Evolutionary conservation across 169 alveolate species (phyloP).

Genomic region (Toxoplasma gondii): DNA sequence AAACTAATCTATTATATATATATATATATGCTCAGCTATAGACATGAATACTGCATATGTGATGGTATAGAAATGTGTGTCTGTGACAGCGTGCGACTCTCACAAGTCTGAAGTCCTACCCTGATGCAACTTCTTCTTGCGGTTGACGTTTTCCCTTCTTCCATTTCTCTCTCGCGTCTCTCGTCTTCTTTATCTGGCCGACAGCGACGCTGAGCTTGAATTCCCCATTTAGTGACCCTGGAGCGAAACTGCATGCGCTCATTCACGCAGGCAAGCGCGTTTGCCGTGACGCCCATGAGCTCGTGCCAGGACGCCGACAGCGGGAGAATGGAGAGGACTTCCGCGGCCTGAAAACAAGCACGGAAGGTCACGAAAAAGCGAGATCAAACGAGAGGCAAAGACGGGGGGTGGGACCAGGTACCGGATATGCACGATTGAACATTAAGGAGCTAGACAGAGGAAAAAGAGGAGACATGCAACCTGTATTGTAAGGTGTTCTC

Average conservation of each 20-base stretch:
- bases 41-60: no score
- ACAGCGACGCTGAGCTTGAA: neutral
- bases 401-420: neutral
- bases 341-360: neutral
- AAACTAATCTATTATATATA: no score
- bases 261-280: neutral
- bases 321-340: constrained; percentile 16
- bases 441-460: neutral
- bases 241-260: constrained; percentile 4
- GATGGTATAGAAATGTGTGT: no score
- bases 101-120: neutral
- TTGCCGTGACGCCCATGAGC: neutral
- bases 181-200: neutral
- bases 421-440: neutral
- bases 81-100: no score
- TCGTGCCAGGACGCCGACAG: neutral
- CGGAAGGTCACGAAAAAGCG: neutral
- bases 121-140: neutral
- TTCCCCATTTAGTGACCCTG: neutral
- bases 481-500: no score
- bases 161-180: neutral
- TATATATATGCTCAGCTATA: no score
- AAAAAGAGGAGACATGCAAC: neutral
- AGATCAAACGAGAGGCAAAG: neutral
- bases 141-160: neutral